Evolutionary conservation across 768 basidiomycete genomes (phyloP).

Genomic region (Collybia sordida): DNA sequence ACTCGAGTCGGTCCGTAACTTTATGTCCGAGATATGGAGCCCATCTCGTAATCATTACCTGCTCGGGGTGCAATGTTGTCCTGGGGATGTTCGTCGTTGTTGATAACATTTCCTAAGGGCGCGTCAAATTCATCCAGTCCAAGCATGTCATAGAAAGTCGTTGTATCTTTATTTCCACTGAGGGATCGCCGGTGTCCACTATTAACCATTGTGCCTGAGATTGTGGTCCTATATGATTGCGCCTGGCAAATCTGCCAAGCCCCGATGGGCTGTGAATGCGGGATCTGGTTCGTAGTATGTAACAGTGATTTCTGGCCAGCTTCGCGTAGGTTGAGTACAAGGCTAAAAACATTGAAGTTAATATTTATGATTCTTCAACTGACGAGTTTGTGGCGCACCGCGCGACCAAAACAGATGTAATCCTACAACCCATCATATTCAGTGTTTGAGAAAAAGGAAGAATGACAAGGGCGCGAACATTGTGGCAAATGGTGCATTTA

Average conservation of each 20-base stretch:
- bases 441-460: not conserved
- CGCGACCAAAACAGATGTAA: not conserved
- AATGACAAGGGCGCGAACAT: not conserved
- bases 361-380: not conserved
- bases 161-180: not conserved
- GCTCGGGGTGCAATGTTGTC: not conserved
- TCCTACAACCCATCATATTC: not conserved
- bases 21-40: too few species aligned
- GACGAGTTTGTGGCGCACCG: not conserved
- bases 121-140: not conserved
- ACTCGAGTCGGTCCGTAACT: too few species aligned
- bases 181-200: not conserved
- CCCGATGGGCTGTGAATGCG: not conserved
- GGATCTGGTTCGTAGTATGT: too few species aligned
- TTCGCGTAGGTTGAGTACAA: not conserved
- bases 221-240: not conserved
- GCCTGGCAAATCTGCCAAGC: too few species aligned
- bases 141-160: not conserved
- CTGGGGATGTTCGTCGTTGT: not conserved
- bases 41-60: not conserved
- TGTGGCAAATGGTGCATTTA: constrained; percentile 3
- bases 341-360: not conserved
- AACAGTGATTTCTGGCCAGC: not conserved
- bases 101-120: not conserved
- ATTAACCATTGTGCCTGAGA: not conserved